Evolutionary conservation across 2,329 filamentous ascomycete genomes (phyloP), one percentile per base, ranked within the genome.

Genomic region (Claviceps paspali): DNA sequence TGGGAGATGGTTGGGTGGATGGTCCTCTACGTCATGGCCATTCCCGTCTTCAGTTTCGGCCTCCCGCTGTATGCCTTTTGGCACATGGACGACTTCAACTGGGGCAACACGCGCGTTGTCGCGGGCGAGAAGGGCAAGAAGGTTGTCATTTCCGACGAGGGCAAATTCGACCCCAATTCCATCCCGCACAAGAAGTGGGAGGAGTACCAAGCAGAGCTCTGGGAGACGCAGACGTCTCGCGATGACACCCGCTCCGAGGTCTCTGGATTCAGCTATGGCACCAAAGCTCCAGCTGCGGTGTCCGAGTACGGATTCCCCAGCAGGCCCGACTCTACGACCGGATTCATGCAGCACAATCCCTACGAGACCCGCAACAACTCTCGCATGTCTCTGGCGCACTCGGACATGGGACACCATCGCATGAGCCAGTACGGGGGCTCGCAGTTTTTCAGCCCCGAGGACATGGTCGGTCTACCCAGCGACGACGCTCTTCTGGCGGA

Each of bases 1-100:
- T 98, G 91, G 91, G 88, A 98, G 58, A 96, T 96, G 88, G 81
- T 98, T 48, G 91, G 88, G 26, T 98, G 91, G 91, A 95, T 98
- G 86, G 68, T 98, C 48, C 76, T 98, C 44, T 98, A 98, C 60
- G 73, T 98, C 41, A 45, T 91, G 22, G 88, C 91, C 38, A 82
- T 93, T 43, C 88, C 88, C 1, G 74, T 98, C 45, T 98, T 94
- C 69, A 79, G 83, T 30, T 85, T 93, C 45, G 86, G 73, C 41
- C 70, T 98, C 31, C 91, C 91, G 1, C 64, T 98, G 21, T 96
- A 96, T 59, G 72, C 88, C 35, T 98, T 98, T 73, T 98, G 91
- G 91, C 75, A 95, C 64, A 96, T 96, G 91, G 91, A 98, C 59
- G 91, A 98, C 63, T 98, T 98, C 73, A 83, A 82, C 51, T 98